These are phyloP conservation scores for Cladosporium halotolerans DNA, from an alignment of 2,329 filamentous ascomycete species.

Conservation along the genomic window DNA sequence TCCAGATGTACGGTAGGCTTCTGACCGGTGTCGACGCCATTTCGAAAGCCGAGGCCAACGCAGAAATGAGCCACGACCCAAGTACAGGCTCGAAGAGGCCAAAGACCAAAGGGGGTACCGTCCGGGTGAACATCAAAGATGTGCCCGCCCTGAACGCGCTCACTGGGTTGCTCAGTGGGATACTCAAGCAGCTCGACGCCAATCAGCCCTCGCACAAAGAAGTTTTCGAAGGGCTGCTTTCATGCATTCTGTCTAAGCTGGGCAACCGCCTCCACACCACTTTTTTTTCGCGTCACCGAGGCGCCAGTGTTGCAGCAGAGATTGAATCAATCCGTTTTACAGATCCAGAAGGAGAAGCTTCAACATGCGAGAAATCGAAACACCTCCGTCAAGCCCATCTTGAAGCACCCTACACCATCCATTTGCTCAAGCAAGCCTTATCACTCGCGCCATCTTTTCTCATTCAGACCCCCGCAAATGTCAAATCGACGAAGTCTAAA, in stretches of 20 bases:
- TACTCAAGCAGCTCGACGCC: conserved; percentile 33
- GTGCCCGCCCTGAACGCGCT: conserved; percentile 18
- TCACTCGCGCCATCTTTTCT: conserved; percentile 33
- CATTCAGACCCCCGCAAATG: conserved; percentile 11
- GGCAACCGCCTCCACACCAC: conserved; percentile 34
- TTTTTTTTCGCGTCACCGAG: conserved; percentile 31
- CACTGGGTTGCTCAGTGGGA: conserved; percentile 32
- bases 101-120: conserved; percentile 14
- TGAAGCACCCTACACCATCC: conserved; percentile 37
- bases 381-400: conserved; percentile 23
- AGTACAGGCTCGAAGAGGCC: neutral
- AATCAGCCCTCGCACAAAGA: conserved; percentile 31
- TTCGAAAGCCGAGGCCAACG: neutral
- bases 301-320: neutral
- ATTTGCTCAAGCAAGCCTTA: conserved; percentile 36
- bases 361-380: neutral
- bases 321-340: conserved; percentile 13
- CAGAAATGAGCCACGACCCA: neutral
- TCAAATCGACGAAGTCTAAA: conserved; percentile 21
- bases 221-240: conserved; percentile 41
- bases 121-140: conserved; percentile 18
- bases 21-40: conserved; percentile 26
- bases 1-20: conserved; percentile 33
- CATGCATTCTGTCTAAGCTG: conserved; percentile 34
- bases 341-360: conserved; percentile 12